Evolutionary conservation across 306 rosid species (phyloP).

Genomic region (Prunus mongolica): DNA sequence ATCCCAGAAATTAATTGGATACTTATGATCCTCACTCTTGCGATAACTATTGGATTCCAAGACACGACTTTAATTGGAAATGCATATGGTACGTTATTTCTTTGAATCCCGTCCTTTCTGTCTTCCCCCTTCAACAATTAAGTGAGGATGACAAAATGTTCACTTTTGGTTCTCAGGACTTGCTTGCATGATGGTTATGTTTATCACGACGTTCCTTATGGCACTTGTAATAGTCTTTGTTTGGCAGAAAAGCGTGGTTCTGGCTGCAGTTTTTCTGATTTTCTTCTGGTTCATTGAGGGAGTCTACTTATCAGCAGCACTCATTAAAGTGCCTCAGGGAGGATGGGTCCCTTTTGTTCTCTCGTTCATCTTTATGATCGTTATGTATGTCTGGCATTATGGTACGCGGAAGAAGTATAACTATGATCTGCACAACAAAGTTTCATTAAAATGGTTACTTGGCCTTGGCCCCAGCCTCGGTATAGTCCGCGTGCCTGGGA

Average conservation of each 20-base stretch:
- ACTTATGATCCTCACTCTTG: constrained; percentile 80
- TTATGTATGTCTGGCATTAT: constrained; percentile 85
- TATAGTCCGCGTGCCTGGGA: constrained; percentile 86
- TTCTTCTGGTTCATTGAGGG: constrained; percentile 82
- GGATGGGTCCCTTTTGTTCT: constrained; percentile 88
- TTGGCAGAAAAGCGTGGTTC: constrained; percentile 62
- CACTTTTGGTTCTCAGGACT: constrained; percentile 54
- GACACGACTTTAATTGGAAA: constrained; percentile 79
- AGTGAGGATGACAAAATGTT: constrained; percentile 5
- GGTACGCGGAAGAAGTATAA: constrained; percentile 74
- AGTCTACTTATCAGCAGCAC: constrained; percentile 64
- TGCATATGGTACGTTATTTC: constrained; percentile 65
- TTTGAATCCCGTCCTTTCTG: not conserved
- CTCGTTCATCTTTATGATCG: constrained; percentile 53
- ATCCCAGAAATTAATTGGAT: constrained; percentile 95
- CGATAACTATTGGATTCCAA: constrained; percentile 77
- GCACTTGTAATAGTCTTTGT: constrained; percentile 63
- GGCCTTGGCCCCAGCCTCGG: constrained; percentile 89
- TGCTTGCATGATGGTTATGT: constrained; percentile 80
- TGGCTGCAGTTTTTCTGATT: constrained; percentile 50
- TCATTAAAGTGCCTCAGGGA: constrained; percentile 83
- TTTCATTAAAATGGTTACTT: constrained; percentile 78
- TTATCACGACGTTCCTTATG: constrained; percentile 76
- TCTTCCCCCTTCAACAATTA: not conserved
- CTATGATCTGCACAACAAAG: constrained; percentile 78